These are phyloP conservation scores for Suhomyces prunicola DNA, from an alignment of 805 yeast species.

Conservation along the genomic window DNA sequence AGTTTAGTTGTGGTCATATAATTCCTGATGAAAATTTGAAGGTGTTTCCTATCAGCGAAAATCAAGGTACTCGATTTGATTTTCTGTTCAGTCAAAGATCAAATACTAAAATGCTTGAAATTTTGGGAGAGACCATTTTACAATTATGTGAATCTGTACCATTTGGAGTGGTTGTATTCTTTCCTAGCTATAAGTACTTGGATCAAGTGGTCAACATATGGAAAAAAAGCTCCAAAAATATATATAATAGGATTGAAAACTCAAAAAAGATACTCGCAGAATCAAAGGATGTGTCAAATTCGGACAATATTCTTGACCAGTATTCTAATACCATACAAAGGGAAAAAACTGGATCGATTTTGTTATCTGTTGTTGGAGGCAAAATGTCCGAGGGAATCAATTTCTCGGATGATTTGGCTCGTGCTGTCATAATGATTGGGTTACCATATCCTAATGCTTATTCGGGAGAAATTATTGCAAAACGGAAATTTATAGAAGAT, in stretches of 20 bases:
- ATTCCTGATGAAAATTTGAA: slow-evolving; percentile 67
- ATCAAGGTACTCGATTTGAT: slow-evolving; percentile 38
- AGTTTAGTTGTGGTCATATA: slow-evolving; percentile 78
- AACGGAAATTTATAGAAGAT: slow-evolving; percentile 58
- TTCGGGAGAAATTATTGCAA: slow-evolving; percentile 79
- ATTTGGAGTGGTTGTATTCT: slow-evolving; percentile 73
- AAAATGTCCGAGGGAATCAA: slow-evolving; percentile 91
- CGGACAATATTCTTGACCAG: slow-evolving; percentile 45
- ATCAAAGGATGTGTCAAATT: slow-evolving; percentile 39
- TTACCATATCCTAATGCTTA: slow-evolving; percentile 83
- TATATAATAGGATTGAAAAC: slow-evolving; percentile 29
- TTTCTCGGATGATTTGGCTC: slow-evolving; percentile 81
- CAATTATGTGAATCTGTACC: slow-evolving; percentile 50
- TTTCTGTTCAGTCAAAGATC: slow-evolving; percentile 70
- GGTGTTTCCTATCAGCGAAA: slow-evolving; percentile 49
- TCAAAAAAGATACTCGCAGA: slow-evolving; percentile 58
- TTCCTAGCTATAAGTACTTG: slow-evolving; percentile 80
- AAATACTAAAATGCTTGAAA: slow-evolving; percentile 40
- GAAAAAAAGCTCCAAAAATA: slow-evolving; percentile 34
- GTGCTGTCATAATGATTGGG: slow-evolving; percentile 85
- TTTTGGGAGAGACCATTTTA: slow-evolving; percentile 49
- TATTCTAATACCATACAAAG: slow-evolving; percentile 45
- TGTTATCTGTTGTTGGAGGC: slow-evolving; percentile 90
- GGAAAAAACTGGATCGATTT: slow-evolving; percentile 52
- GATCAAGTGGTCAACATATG: slow-evolving; percentile 50